Conservation (phyloP, 331 rosid genomes). For the Pyracantha coccinea region DNA sequence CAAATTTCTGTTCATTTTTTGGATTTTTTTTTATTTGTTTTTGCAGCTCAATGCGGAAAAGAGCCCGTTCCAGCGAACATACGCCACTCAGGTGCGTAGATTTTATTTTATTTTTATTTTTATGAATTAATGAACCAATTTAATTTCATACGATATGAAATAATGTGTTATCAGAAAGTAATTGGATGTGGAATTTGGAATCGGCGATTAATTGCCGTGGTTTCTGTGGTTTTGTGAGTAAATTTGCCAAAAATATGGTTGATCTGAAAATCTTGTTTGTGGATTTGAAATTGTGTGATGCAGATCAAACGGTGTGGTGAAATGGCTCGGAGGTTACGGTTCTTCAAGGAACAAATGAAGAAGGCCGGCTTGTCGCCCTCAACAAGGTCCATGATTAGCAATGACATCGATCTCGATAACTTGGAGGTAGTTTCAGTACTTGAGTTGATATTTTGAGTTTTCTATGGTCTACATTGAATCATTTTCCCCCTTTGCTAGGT, state of each 20-base stretch:
- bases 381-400: slow-evolving; percentile 12
- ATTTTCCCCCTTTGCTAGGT: slow-evolving; percentile 17
- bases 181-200: neutral
- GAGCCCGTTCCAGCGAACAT: slow-evolving; percentile 75
- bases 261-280: neutral
- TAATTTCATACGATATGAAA: neutral
- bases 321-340: slow-evolving; percentile 61
- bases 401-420: slow-evolving; percentile 37
- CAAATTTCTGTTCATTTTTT: neutral
- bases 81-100: slow-evolving; percentile 59
- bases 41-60: slow-evolving; percentile 61
- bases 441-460: neutral
- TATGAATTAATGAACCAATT: neutral
- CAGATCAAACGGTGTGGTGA: slow-evolving; percentile 78
- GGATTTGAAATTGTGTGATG: neutral
- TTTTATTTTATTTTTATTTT: neutral
- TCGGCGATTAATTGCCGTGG: neutral
- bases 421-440: slow-evolving; percentile 53
- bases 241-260: neutral
- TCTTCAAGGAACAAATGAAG: slow-evolving; percentile 67
- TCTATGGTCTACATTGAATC: neutral
- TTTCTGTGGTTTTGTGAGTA: neutral
- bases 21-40: neutral
- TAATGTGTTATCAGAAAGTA: neutral
- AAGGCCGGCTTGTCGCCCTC: slow-evolving; percentile 50